These are phyloP conservation scores for Fusarium sambucinum DNA, from an alignment of 2,329 filamentous ascomycete species.

Conservation along the genomic window DNA sequence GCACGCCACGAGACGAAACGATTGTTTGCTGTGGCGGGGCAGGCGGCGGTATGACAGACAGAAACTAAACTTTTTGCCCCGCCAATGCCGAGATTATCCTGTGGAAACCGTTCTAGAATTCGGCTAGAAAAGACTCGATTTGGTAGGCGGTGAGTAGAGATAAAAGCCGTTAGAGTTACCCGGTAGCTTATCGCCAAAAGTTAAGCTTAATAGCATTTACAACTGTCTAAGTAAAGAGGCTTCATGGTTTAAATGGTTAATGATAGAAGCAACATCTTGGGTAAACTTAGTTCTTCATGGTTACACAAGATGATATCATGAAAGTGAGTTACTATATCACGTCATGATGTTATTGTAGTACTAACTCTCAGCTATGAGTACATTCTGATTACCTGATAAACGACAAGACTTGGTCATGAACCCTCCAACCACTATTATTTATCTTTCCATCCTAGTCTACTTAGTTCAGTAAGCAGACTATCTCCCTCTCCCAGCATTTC, in stretches of 20 bases:
- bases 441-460: slow-evolving; percentile 6
- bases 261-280: not conserved
- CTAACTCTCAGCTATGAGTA: too few relatives aligned
- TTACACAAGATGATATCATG: not conserved
- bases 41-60: slow-evolving; percentile 24
- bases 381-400: not conserved
- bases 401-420: slow-evolving; percentile 1
- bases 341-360: too few relatives aligned
- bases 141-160: slow-evolving; percentile 15
- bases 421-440: not conserved
- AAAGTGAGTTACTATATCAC: not conserved
- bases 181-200: slow-evolving; percentile 12
- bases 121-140: slow-evolving; percentile 22
- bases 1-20: slow-evolving; percentile 45
- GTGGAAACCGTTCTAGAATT: slow-evolving; percentile 31
- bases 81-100: slow-evolving; percentile 50
- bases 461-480: not conserved
- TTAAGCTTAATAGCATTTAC: slow-evolving; percentile 23
- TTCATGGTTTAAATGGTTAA: not conserved
- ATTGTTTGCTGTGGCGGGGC: slow-evolving; percentile 39
- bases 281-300: fast-evolving
- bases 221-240: not conserved
- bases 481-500: slow-evolving; percentile 2
- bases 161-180: slow-evolving; percentile 19
- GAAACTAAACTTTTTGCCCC: slow-evolving; percentile 42